These are phyloP conservation scores for Pycnococcus provasolii DNA, from an alignment of 139 green algal genomes.

Conservation along the genomic window DNA sequence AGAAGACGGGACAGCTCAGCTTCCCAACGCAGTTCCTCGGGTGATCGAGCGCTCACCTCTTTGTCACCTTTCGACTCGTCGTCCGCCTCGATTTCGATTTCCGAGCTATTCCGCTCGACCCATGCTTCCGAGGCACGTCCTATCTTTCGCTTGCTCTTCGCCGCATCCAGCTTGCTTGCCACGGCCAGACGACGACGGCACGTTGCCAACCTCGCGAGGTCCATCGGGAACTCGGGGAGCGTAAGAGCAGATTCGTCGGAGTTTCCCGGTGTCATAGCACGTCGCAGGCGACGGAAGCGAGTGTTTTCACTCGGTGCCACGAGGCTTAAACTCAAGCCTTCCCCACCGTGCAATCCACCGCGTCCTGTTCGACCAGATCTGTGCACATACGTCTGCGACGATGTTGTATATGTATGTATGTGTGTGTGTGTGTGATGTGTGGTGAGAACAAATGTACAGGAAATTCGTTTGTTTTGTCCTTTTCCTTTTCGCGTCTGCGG, in stretches of 20 bases:
- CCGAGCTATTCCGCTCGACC: conserved; percentile 3
- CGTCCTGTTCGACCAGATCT: conserved; percentile 76
- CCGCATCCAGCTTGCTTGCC: conserved; percentile 10
- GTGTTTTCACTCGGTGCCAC: conserved; percentile 60
- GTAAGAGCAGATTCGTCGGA: too few species aligned
- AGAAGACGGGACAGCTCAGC: too few species aligned
- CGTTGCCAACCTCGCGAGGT: background rate
- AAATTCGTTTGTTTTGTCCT: too few species aligned
- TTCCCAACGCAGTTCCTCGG: too few species aligned
- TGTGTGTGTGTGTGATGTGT: background rate
- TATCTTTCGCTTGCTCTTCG: conserved; percentile 9
- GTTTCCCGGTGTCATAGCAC: conserved; percentile 25
- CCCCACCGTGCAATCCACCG: conserved; percentile 25
- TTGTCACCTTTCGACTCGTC: background rate
- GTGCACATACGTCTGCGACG: conserved; percentile 88
- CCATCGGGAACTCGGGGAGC: conserved; percentile 14
- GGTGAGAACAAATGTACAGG: background rate
- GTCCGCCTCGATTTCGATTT: conserved; percentile 4
- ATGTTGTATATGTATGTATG: background rate
- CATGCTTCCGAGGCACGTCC: conserved; percentile 2
- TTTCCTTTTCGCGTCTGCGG: too few species aligned
- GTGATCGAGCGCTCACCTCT: too few species aligned
- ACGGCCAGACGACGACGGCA: conserved; percentile 3
- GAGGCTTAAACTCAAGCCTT: conserved; percentile 62
- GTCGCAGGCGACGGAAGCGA: conserved; percentile 39